These are phyloP conservation scores for Colletotrichum kahawae DNA, from an alignment of 2,329 filamentous ascomycete species.

Conservation along the genomic window DNA sequence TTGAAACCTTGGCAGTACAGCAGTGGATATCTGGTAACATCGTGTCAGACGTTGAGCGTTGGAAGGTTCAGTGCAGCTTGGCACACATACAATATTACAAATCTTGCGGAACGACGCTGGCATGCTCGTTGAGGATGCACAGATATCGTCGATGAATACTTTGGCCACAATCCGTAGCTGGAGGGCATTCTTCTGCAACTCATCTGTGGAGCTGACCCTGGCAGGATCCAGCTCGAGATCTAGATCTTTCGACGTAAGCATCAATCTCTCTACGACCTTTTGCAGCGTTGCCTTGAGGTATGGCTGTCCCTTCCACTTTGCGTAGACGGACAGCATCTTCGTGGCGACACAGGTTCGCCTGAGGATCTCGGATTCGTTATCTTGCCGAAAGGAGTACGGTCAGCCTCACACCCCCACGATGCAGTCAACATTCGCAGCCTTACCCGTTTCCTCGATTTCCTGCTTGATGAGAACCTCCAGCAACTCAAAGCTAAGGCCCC, in stretches of 20 bases:
- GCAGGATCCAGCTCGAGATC: conserved; percentile 72
- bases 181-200: conserved; percentile 69
- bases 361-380: conserved; percentile 71
- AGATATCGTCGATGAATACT: conserved; percentile 75
- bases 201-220: conserved; percentile 63
- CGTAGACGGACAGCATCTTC: conserved; percentile 74
- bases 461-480: conserved; percentile 72
- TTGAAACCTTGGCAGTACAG: conserved; percentile 68
- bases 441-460: conserved; percentile 70
- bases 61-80: neutral
- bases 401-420: neutral
- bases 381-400: conserved; percentile 34
- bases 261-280: conserved; percentile 69
- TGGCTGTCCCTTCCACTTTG: conserved; percentile 71
- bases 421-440: conserved; percentile 1
- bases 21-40: conserved; percentile 58
- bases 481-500: conserved; percentile 66
- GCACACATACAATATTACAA: conserved; percentile 63
- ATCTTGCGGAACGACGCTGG: conserved; percentile 70
- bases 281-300: conserved; percentile 70
- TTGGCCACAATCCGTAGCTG: conserved; percentile 72
- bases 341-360: conserved; percentile 74
- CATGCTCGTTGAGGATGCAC: conserved; percentile 64
- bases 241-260: conserved; percentile 70
- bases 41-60: conserved; percentile 14